phyloP scores from a whole-genome alignment of 1,284 basidiomycete species.

The Chalciporus sp. region DNA sequence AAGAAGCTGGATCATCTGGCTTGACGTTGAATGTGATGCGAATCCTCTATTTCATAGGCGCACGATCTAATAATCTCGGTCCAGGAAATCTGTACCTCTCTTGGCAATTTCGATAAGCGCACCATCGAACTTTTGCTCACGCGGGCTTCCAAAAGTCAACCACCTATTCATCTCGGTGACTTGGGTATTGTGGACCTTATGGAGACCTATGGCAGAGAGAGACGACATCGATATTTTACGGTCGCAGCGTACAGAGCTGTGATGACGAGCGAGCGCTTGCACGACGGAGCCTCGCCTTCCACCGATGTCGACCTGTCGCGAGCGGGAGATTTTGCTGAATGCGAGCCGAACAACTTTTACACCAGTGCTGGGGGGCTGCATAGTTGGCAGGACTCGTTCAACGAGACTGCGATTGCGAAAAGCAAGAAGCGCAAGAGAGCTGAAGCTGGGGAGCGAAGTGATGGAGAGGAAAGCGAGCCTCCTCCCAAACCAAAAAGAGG shows the following conservation, averaged over 20 bases:
- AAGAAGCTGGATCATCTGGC: conserved; percentile 64
- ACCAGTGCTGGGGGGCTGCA: conserved; percentile 42
- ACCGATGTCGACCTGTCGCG: conserved; percentile 47
- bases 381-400: conserved; percentile 53
- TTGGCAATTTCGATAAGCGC: conserved; percentile 75
- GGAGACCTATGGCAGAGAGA: conserved; percentile 79
- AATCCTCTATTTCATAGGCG: conserved; percentile 1
- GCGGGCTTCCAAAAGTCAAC: conserved; percentile 62
- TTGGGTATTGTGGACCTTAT: conserved; percentile 65
- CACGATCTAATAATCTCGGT: conserved; percentile 15
- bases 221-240: conserved; percentile 79
- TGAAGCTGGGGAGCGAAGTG: conserved; percentile 12
- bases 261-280: conserved; percentile 58
- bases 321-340: conserved; percentile 54
- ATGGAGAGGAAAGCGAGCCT: conserved; percentile 31
- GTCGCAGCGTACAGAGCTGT: conserved; percentile 58
- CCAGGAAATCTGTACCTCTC: conserved; percentile 66
- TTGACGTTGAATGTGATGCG: conserved; percentile 67
- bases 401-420: conserved; percentile 27
- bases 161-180: conserved; percentile 71
- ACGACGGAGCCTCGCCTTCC: conserved; percentile 47
- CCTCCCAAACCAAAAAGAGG: conserved; percentile 40
- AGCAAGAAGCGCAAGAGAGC: conserved; percentile 34
- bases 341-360: conserved; percentile 55
- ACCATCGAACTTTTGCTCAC: conserved; percentile 77